These are phyloP conservation scores for Cryptococcus sp. DNA, from an alignment of 1,284 basidiomycete genomes.

Conservation along the genomic window DNA sequence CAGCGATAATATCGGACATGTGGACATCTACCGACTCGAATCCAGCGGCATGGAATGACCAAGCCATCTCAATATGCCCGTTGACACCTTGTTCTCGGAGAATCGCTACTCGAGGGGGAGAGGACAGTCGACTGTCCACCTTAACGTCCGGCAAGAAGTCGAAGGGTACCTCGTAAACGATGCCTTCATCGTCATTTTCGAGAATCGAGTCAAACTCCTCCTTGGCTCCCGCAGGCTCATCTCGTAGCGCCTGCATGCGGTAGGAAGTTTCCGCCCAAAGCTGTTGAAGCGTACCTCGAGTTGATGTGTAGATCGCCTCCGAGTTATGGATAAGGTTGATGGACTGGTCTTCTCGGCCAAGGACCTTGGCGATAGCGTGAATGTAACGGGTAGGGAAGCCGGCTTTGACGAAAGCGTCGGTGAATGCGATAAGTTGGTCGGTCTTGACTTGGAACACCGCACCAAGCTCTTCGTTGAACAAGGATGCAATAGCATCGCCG, in stretches of 20 bases:
- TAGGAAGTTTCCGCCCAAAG: conserved; percentile 94
- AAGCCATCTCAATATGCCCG: conserved; percentile 98
- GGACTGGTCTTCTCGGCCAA: conserved; percentile 61
- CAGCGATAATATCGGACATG: conserved; percentile 93
- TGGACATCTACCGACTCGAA: conserved; percentile 95
- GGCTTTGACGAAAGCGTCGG: conserved; percentile 63
- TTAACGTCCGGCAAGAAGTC: conserved; percentile 59
- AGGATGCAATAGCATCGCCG: conserved; percentile 63
- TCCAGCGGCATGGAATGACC: conserved; percentile 90
- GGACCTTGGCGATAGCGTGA: conserved; percentile 72
- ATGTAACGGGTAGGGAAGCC: conserved; percentile 75
- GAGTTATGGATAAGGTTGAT: conserved; percentile 64
- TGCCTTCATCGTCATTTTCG: conserved; percentile 65
- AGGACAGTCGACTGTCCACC: conserved; percentile 25
- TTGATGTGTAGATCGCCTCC: conserved; percentile 64
- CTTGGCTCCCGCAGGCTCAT: conserved; percentile 74
- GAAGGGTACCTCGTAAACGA: conserved; percentile 69
- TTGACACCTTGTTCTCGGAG: conserved; percentile 98
- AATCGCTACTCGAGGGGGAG: conserved; percentile 86
- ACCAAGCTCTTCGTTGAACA: conserved; percentile 98
- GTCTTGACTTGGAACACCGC: conserved; percentile 83
- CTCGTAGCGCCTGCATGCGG: conserved; percentile 85
- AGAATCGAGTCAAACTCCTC: conserved; percentile 82
- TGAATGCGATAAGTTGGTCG: conserved; percentile 63
- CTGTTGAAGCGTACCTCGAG: conserved; percentile 73